A percentile compares a stretch with the other conserved stretches of the same genome.
Evolutionary conservation across 805 yeast genomes (phyloP).

Genomic region (Hemisphaericaspora nanyangensis): DNA sequence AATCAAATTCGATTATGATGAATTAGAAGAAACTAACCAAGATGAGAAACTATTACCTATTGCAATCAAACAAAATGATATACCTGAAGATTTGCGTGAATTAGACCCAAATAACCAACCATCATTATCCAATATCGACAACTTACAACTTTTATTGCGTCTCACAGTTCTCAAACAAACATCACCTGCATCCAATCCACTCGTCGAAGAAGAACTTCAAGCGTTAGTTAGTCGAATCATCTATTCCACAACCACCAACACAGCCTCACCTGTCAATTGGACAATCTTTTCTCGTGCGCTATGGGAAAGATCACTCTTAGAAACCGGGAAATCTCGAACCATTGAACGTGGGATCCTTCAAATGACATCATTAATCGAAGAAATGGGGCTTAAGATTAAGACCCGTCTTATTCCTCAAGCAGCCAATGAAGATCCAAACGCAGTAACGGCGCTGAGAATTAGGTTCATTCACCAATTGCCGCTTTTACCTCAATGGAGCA

Average conservation of each 20-base stretch:
- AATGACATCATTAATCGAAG: conserved; percentile 88
- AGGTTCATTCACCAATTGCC: conserved; percentile 72
- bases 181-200: conserved; percentile 64
- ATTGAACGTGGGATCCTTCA: conserved; percentile 93
- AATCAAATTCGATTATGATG: conserved; percentile 38
- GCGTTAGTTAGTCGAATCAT: conserved; percentile 75
- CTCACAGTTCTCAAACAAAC: conserved; percentile 60
- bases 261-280: conserved; percentile 52
- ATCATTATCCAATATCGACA: conserved; percentile 62
- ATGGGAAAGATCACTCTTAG: conserved; percentile 87
- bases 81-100: conserved; percentile 49
- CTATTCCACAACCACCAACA: conserved; percentile 32
- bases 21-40: conserved; percentile 12
- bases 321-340: conserved; percentile 75
- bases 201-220: conserved; percentile 78
- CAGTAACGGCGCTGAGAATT: conserved; percentile 50
- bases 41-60: conserved; percentile 52
- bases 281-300: conserved; percentile 72
- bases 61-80: conserved; percentile 56
- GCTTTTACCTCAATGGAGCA: conserved; percentile 76
- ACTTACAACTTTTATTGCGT: conserved; percentile 68
- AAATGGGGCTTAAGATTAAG: conserved; percentile 65
- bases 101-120: conserved; percentile 87
- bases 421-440: conserved; percentile 22
- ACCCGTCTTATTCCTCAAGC: conserved; percentile 51